Evolutionary conservation across 176 grass and related monocot species (phyloP).

Genomic region (Tillandsia fasciculata): DNA sequence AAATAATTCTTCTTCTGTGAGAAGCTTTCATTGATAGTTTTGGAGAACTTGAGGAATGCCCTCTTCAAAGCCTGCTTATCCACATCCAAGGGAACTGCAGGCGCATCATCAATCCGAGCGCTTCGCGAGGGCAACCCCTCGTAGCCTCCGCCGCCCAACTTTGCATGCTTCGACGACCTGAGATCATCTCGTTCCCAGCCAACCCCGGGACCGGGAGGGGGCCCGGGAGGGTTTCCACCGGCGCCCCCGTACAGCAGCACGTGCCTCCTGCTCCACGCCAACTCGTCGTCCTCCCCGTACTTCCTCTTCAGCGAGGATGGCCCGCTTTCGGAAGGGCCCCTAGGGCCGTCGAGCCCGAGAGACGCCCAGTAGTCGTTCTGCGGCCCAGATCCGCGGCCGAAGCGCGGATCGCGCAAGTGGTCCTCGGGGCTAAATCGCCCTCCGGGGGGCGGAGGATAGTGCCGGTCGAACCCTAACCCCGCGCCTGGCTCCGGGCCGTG

Average conservation of each 20-base stretch:
- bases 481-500: slow-evolving; percentile 15
- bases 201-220: neutral
- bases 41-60: slow-evolving; percentile 75
- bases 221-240: slow-evolving; percentile 1
- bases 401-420: slow-evolving; percentile 8
- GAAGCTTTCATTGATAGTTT: slow-evolving; percentile 58
- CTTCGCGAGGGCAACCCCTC: slow-evolving; percentile 8
- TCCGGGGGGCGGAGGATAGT: slow-evolving; percentile 9
- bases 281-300: slow-evolving; percentile 33
- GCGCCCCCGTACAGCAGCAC: slow-evolving; percentile 30
- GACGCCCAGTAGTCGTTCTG: slow-evolving; percentile 19
- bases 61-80: slow-evolving; percentile 42
- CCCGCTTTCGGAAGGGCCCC: slow-evolving; percentile 4
- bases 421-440: slow-evolving; percentile 20
- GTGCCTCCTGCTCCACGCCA: slow-evolving; percentile 32
- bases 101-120: slow-evolving; percentile 9
- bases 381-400: slow-evolving; percentile 9
- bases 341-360: slow-evolving; percentile 13
- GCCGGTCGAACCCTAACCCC: slow-evolving; percentile 12
- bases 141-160: slow-evolving; percentile 29
- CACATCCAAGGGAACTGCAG: slow-evolving; percentile 12
- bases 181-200: slow-evolving; percentile 29
- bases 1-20: slow-evolving; percentile 55
- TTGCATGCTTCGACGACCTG: slow-evolving; percentile 49
- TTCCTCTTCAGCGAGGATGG: slow-evolving; percentile 33